Conservation (phyloP, 495 filamentous ascomycete species). For the Tirmania nivea region DNA sequence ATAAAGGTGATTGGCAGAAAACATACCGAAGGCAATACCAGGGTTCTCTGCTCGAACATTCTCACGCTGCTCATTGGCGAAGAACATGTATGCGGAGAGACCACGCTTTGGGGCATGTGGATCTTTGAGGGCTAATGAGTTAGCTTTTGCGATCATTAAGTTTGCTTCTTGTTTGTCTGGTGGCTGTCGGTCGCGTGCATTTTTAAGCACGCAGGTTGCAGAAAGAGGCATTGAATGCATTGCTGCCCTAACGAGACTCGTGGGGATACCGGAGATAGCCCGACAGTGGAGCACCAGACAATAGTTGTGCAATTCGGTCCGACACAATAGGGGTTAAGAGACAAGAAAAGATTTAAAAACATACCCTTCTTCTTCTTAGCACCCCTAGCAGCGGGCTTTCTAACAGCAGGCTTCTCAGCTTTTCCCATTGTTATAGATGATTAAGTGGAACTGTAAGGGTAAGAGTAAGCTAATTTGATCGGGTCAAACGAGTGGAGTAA, state of each 20-base stretch:
- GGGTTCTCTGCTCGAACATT: slow-evolving; percentile 97
- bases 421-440: slow-evolving; percentile 45
- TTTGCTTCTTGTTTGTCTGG: no score
- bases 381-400: slow-evolving; percentile 28
- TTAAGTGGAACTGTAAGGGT: background rate
- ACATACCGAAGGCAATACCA: slow-evolving; percentile 82
- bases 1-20: background rate
- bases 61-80: slow-evolving; percentile 96
- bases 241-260: background rate
- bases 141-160: no score
- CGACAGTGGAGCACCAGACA: no score
- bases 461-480: background rate
- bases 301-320: no score
- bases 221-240: slow-evolving; percentile 2
- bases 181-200: no score
- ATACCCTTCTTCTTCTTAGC: slow-evolving; percentile 71
- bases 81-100: slow-evolving; percentile 99
- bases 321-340: background rate
- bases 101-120: slow-evolving; percentile 98
- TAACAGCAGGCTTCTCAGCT: slow-evolving; percentile 36
- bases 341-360: slow-evolving; percentile 16
- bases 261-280: no score
- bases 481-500: background rate
- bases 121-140: slow-evolving; percentile 30
- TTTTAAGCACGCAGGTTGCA: no score